Evolutionary conservation across 2,329 filamentous ascomycete genomes (phyloP).

Genomic region (Xylaria sp.): DNA sequence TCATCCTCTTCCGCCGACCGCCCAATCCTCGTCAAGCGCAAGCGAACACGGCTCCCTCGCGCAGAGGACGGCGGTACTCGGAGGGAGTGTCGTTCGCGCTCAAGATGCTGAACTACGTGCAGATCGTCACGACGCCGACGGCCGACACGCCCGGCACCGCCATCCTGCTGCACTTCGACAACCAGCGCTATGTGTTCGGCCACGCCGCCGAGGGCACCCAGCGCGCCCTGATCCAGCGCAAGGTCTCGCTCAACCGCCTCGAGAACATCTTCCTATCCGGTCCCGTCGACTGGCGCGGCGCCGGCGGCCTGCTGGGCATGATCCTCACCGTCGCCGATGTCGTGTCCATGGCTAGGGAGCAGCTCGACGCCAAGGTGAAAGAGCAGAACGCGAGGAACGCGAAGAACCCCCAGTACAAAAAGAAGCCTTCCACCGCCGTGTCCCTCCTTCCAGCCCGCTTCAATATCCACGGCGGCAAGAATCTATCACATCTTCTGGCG

Average conservation of each 20-base stretch:
- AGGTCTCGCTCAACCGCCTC: constrained; percentile 71
- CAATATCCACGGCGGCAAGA: constrained; percentile 82
- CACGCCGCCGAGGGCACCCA: constrained; percentile 86
- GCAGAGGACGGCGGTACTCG: not conserved
- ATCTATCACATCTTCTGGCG: constrained; percentile 83
- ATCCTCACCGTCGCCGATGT: constrained; percentile 84
- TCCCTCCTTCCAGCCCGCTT: constrained; percentile 53
- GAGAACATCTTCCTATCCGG: constrained; percentile 87
- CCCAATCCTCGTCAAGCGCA: not conserved
- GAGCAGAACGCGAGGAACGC: constrained; percentile 48
- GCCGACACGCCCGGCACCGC: constrained; percentile 86
- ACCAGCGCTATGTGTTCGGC: constrained; percentile 86
- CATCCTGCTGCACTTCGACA: constrained; percentile 81
- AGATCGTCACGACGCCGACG: constrained; percentile 84
- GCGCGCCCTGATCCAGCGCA: constrained; percentile 76
- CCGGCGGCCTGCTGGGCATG: constrained; percentile 85
- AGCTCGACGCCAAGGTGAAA: constrained; percentile 53
- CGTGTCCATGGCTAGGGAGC: constrained; percentile 60
- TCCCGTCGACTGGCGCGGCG: constrained; percentile 76
- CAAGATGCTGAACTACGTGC: constrained; percentile 77
- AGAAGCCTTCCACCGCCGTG: constrained; percentile 38
- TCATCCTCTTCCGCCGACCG: constrained; percentile 12
- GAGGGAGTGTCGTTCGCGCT: not conserved
- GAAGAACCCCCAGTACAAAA: no score
- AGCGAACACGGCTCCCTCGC: not conserved